Conservation (phyloP, 805 yeast species). For the Monosporozyma yasuniensis region DNA sequence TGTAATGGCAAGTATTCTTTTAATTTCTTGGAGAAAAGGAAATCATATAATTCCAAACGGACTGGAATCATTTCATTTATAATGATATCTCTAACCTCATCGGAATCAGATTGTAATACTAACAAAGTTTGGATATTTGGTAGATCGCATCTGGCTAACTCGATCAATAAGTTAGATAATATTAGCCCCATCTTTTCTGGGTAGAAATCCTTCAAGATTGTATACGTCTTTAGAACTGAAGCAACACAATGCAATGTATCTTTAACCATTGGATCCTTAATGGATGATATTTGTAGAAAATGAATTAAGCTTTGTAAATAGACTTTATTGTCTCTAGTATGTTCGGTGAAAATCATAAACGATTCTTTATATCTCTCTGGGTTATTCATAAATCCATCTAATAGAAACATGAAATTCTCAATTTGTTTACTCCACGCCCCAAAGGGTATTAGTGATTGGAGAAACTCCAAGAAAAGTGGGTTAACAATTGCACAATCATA, state of each 20-base stretch:
- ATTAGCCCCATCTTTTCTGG: slow-evolving; percentile 10
- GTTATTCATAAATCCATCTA: slow-evolving; percentile 6
- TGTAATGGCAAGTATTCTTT: slow-evolving; percentile 6
- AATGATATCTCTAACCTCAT: slow-evolving; percentile 3
- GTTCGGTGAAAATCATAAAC: slow-evolving; percentile 7
- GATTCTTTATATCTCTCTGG: slow-evolving; percentile 6
- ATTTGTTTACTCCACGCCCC: slow-evolving; percentile 8
- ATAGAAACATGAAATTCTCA: slow-evolving; percentile 6
- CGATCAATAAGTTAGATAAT: slow-evolving; percentile 7
- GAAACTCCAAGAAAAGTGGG: slow-evolving; percentile 6
- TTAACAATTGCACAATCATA: slow-evolving; percentile 7
- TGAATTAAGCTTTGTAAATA: slow-evolving; percentile 5
- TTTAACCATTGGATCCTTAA: slow-evolving; percentile 3
- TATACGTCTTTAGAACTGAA: neutral
- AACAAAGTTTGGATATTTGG: slow-evolving; percentile 11
- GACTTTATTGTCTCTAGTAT: slow-evolving; percentile 1
- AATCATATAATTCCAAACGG: slow-evolving; percentile 6
- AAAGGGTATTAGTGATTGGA: slow-evolving; percentile 8
- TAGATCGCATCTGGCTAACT: slow-evolving; percentile 9
- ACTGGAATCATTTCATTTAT: slow-evolving; percentile 11
- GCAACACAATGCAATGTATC: slow-evolving; percentile 4
- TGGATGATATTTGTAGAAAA: slow-evolving; percentile 3
- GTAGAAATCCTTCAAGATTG: neutral
- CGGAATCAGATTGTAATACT: slow-evolving; percentile 9
- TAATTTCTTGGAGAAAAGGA: slow-evolving; percentile 8